Base-by-base conservation (phyloP, 495 filamentous ascomycete species). In the Tuber magnatum region DNA sequence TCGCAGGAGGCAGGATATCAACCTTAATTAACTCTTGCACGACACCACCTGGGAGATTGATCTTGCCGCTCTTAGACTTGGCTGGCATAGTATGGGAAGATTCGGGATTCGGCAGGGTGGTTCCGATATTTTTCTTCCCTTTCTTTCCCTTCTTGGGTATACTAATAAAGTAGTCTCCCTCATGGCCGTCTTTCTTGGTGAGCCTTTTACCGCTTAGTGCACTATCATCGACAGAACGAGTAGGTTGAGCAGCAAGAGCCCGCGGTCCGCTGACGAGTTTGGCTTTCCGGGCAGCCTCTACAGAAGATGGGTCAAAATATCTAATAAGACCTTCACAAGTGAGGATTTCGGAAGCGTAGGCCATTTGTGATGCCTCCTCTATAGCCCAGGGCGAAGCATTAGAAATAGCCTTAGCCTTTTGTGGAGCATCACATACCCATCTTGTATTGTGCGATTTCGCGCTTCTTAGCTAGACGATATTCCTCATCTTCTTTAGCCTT, bases 331-430 rank as follows among this genome's bases (percentile, higher is more conserved):
- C 90, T 84, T 94, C 91, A 48, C 93, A 92, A 71, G 91, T 91
- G 69, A 92, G 87, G 81, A 99, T 96, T 86, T 98, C 93, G 74
- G 97, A 93, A 69, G 91, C 86, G 85, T 93, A 99, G 65, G 95
- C 95, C 0, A 89, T 93, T 77, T 90, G 88, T 73, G 92, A 94
- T 75, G 96, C 95, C 85, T 97, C 94, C 83, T 94, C 94, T 80
- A 42, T 70, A 97, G 89, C 12, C 28, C 28, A 65, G 28, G 16
- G 7, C 28, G 16, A 35, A 65, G 32, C 4, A 28, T 65, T 14
- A 65, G 28, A 65, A 65, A 35, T 65, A 32, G 24, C 12, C 38
- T 65, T 41, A 40, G 18, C 20, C 41, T 46, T n/a, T 9, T 6
- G 18, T 48, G 65, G 39, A 46, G 48, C 28, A 35, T 28, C 48